These are phyloP conservation scores for Solanum chaucha DNA, from an alignment of 257 asterid species.

Conservation along the genomic window DNA sequence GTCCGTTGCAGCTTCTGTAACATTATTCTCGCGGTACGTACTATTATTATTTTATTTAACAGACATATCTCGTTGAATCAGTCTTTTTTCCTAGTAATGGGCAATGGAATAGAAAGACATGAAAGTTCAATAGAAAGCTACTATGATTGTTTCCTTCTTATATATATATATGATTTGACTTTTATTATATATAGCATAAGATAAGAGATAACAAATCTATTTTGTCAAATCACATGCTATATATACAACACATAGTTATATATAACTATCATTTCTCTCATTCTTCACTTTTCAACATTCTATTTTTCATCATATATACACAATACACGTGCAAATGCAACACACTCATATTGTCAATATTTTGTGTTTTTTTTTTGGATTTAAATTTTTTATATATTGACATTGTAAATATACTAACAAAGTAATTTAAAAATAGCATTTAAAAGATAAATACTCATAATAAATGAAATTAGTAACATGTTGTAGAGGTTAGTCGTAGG, in stretches of 20 bases:
- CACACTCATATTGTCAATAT: neutral
- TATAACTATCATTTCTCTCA: neutral
- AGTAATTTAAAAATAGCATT: neutral
- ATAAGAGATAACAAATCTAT: neutral
- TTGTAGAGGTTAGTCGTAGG: neutral
- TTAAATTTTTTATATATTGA: neutral
- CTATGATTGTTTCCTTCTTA: neutral
- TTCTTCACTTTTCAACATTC: neutral
- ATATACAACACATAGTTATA: neutral
- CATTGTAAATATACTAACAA: neutral
- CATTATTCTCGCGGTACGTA: conserved; percentile 99
- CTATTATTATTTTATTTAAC: neutral
- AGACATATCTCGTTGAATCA: neutral
- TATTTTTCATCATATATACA: neutral
- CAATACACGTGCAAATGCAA: neutral
- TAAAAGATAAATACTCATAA: neutral
- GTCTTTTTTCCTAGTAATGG: neutral
- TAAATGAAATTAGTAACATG: neutral
- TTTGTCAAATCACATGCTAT: neutral
- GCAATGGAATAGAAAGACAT: neutral
- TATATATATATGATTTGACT: neutral
- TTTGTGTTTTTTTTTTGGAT: neutral
- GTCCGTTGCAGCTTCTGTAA: conserved; percentile 95
- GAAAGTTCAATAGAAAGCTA: neutral
- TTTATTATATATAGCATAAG: neutral